Base-by-base conservation (phyloP, 805 yeast species). In the Cyberlindnera mississippiensis region DNA sequence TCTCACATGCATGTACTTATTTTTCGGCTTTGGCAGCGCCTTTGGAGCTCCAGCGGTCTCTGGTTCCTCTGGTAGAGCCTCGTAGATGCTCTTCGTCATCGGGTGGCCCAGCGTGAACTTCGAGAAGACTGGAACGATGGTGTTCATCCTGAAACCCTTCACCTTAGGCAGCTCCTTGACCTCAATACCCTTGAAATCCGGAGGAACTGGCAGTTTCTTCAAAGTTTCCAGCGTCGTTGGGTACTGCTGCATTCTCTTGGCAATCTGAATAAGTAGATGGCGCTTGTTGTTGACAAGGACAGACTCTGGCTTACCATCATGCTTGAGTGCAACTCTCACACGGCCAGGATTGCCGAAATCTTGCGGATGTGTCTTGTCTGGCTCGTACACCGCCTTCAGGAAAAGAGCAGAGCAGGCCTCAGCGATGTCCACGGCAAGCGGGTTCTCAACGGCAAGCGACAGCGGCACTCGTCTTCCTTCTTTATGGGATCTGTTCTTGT, bases 321-420 rank as follows among this genome's bases (percentile, higher is more conserved):
- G 73, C 55, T 79, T 82, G 31, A 87, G 51, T 34, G 79, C 68
- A 17, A 89, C 83, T 51, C 96, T 77, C 28, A 93, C 90, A 56
- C 98, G 75, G n/a, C 99, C 99, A 4, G 97, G 95, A 59, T 91
- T 91, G 51, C 98, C 95, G 75, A 83, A 93, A 64, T 91, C 98
- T 62, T 90, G 96, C 11, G 98, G 98, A 64, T 91, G 99, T 1
- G 84, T 64, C 66, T 89, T 93, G 45, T 84, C 87, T 46, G 91
- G 80, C 63, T 86, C 93, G 44, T 80, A 70, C 33, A 82, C 68
- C 29, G 65, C 62, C 4, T 55, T 48, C 22, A 67, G 44, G 12
- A 62, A 61, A 15, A 71, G 38, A 4, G 50, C 33, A 19, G 63
- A 57, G 37, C 75, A 72, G 38, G 96, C 97, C 53, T 88, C 95